phyloP scores from a whole-genome alignment of 2,329 filamentous ascomycete genomes.

The Pseudogymnoascus sp. region DNA sequence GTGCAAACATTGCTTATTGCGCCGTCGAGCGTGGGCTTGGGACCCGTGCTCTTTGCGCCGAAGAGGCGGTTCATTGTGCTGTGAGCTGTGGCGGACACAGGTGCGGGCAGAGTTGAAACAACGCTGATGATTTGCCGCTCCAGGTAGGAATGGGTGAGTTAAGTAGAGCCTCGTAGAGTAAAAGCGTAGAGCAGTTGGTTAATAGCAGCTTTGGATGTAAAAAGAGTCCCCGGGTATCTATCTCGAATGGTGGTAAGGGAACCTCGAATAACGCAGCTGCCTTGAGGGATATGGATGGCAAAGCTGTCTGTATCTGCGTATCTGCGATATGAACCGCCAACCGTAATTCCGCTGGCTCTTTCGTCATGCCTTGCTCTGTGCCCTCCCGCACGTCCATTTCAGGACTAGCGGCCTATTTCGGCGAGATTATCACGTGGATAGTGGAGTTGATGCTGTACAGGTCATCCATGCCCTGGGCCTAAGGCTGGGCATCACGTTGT shows the following conservation, averaged over 20 bases:
- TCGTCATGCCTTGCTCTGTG: not conserved
- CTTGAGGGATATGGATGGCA: slow-evolving; percentile 2
- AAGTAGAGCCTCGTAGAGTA: not conserved
- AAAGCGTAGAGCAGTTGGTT: not conserved
- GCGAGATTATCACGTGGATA: slow-evolving; percentile 9
- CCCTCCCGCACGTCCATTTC: not conserved
- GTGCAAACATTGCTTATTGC: slow-evolving; percentile 68
- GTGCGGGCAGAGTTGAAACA: not conserved
- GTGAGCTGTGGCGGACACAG: not conserved
- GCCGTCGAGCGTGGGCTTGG: slow-evolving; percentile 78
- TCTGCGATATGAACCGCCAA: not conserved
- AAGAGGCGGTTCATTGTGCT: slow-evolving; percentile 87
- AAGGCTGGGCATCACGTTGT: slow-evolving; percentile 7
- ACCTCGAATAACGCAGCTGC: not conserved
- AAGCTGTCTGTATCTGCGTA: not conserved
- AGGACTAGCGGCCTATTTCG: slow-evolving; percentile 2
- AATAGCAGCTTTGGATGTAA: not conserved
- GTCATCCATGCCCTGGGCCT: slow-evolving; percentile 8
- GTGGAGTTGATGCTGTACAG: slow-evolving; percentile 7
- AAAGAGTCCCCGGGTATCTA: not conserved
- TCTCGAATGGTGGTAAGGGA: not conserved
- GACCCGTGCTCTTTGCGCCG: slow-evolving; percentile 74
- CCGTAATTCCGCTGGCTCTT: slow-evolving; percentile 4
- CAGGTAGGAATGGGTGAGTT: not conserved
- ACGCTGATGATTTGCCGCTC: not conserved